Evolutionary conservation across 768 basidiomycete genomes (phyloP).

Genomic region (Atractiella rhizophila): DNA sequence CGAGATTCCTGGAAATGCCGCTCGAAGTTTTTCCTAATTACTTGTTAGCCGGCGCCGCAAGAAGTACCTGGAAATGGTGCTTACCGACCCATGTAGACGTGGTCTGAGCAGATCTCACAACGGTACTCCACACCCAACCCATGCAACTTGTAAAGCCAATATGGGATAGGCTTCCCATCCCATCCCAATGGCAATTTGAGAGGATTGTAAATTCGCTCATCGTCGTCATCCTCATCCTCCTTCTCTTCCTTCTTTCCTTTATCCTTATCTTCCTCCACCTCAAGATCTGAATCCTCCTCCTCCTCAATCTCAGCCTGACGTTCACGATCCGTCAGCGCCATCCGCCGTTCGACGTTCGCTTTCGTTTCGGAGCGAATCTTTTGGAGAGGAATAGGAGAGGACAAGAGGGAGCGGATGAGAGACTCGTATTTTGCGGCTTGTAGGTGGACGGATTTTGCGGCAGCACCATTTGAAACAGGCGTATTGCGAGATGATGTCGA

Average conservation of each 20-base stretch:
- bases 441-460: too few relatives aligned
- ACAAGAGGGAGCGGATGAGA: neutral
- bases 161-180: conserved; percentile 98
- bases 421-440: neutral
- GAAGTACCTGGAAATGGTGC: conserved; percentile 12
- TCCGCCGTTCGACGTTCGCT: conserved; percentile 82
- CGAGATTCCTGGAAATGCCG: conserved; percentile 92
- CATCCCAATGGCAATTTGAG: conserved; percentile 86
- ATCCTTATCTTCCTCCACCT: conserved; percentile 6
- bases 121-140: conserved; percentile 93
- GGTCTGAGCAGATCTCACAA: conserved; percentile 92
- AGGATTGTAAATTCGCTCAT: conserved; percentile 92
- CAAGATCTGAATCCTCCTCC: conserved; percentile 17
- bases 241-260: conserved; percentile 21
- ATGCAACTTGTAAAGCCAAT: conserved; percentile 93
- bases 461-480: too few relatives aligned
- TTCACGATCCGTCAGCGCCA: conserved; percentile 90
- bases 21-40: conserved; percentile 68
- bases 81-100: conserved; percentile 84
- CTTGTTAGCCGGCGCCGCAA: neutral
- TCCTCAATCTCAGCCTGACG: conserved; percentile 59
- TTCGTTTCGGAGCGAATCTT: conserved; percentile 63
- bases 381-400: conserved; percentile 28
- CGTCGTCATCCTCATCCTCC: conserved; percentile 50
- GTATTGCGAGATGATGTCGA: conserved; percentile 36